Base-by-base conservation (phyloP, 768 basidiomycete genomes). In the Serpula lacrymans region DNA sequence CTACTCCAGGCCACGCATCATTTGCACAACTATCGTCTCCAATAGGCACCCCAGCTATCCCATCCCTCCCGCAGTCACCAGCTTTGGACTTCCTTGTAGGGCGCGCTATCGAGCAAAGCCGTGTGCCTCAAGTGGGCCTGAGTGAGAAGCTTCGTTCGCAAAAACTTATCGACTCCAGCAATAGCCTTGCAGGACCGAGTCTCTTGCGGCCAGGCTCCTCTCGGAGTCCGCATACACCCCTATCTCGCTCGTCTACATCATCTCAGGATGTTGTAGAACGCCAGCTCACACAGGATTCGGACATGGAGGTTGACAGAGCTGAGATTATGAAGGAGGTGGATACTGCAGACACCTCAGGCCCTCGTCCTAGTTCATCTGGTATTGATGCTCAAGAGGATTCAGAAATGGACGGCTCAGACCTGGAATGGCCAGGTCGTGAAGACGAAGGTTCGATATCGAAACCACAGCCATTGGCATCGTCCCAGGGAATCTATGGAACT, bases 261-360 rank as follows among this genome's bases (percentile, higher is more conserved):
- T 74, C 73, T 6, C 65, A 68, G 41, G 61, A 59, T 25, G 68
- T 57, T 9, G 74, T 78, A 16, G 72, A 74, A 46, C 59, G 60
- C 22, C 71, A 76, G n/a, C 60, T 78, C 23, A 75, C 75, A 1
- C 74, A 74, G 51, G 62, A 57, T 24, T 57, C 49, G 10, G 49
- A 45, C 3, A 41, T 58, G 30, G 53, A 53, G 9, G 24, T 46
- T 4, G 57, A 17, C 50, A 46, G 17, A 45, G 47, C 38, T n/a
- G 26, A 41, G 14, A 11, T 14, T 17, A 33, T 13, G 34, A 41
- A 17, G 38, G 11, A 10, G 24, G 12, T 25, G 34, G 14, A n/a
- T 5, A 17, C 40, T 4, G 20, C 37, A 39, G 37, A 36, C 33
- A 20, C 23, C 33, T 16, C 10, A 39, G 18, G 18, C 29, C 23